Evolutionary conservation across 768 basidiomycete species (phyloP), one percentile per base, ranked within the genome.

Genomic region (Collybia sordida): DNA sequence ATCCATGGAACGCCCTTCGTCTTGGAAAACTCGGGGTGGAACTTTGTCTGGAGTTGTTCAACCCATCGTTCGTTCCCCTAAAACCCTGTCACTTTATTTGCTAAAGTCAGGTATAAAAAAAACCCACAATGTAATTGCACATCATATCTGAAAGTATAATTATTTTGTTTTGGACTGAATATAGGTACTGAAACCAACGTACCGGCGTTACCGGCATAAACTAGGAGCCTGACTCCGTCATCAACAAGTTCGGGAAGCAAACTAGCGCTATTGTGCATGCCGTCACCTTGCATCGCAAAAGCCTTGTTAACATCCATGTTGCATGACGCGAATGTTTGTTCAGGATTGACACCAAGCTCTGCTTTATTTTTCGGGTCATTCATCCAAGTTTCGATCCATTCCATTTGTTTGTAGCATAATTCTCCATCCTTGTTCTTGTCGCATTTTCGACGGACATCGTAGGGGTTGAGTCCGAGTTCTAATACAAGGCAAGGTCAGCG

Each of bases 191-290:
- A 49, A 19, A 8, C 34, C 4, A 17, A 73, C 81, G 53, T 56
- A 86, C 88, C 74, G 59, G 90, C 88, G 55, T 88, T 86, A 17
- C 90, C 94, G 51, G 94, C 93, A 61, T 97, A 98, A 37, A 98
- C 83, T 24, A 98, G 71, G 38, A 99, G 69, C 47, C 91, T 73
- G 31, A 99, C 75, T 4, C 93, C 95, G 34, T 84, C 81, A 43
- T 93, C 79, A 39, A 99, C 72, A 31, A 99, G 74, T 37, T 88
- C 84, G 2, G 90, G 87, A 8, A 98, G 73, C 8, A 97, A 75
- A 25, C 70, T 67, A 0, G 92, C 89, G 25, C 85, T 84, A 66
- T 97, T 88, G 62, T 86, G 90, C 78, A 89, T 83, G 7, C 84
- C 83, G 62, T 98, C 96, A 23, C 96, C 95, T 61, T 91, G 87